Percentiles rank a stretch among this genome's conserved stretches.
Evolutionary conservation across 495 filamentous ascomycete genomes (phyloP).

Genomic region (Xylaria bambusicola): DNA sequence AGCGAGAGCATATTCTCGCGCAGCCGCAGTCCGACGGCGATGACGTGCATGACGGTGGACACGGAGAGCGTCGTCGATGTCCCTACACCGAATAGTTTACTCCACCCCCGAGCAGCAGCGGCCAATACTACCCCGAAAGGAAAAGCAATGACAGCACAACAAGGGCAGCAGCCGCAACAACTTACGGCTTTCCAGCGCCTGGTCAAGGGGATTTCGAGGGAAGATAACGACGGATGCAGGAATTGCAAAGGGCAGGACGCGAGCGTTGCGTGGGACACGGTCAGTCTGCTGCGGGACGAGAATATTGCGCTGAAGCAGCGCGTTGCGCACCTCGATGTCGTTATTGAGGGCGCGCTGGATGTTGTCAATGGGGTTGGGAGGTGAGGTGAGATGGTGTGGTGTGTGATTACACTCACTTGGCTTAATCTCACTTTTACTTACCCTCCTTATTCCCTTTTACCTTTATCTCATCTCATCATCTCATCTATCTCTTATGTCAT

Average conservation of each 20-base stretch:
- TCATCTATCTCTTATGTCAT: too few relatives aligned
- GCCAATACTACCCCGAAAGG: too few relatives aligned
- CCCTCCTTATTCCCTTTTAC: too few relatives aligned
- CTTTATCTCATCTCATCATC: too few relatives aligned
- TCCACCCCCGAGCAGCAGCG: background rate
- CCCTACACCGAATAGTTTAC: background rate
- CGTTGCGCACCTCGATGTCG: slow-evolving; percentile 65
- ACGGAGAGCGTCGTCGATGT: slow-evolving; percentile 26
- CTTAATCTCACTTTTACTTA: too few relatives aligned
- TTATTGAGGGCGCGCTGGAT: slow-evolving; percentile 72
- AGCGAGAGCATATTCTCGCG: slow-evolving; percentile 62
- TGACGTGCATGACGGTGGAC: slow-evolving; percentile 31
- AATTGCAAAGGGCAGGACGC: slow-evolving; percentile 65
- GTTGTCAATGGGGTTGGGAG: slow-evolving; percentile 56
- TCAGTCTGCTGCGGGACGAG: slow-evolving; percentile 70
- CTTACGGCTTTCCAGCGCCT: slow-evolving; percentile 54
- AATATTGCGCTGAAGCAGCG: slow-evolving; percentile 70
- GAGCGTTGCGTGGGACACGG: slow-evolving; percentile 70
- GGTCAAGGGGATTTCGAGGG: slow-evolving; percentile 44
- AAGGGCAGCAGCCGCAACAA: too few relatives aligned
- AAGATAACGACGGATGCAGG: slow-evolving; percentile 43
- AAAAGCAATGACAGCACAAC: too few relatives aligned
- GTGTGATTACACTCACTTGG: too few relatives aligned
- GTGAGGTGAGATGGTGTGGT: too few relatives aligned
- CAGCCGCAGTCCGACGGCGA: slow-evolving; percentile 56